Conservation (phyloP, 2,329 filamentous ascomycete species). For the Fusarium mexicanum region DNA sequence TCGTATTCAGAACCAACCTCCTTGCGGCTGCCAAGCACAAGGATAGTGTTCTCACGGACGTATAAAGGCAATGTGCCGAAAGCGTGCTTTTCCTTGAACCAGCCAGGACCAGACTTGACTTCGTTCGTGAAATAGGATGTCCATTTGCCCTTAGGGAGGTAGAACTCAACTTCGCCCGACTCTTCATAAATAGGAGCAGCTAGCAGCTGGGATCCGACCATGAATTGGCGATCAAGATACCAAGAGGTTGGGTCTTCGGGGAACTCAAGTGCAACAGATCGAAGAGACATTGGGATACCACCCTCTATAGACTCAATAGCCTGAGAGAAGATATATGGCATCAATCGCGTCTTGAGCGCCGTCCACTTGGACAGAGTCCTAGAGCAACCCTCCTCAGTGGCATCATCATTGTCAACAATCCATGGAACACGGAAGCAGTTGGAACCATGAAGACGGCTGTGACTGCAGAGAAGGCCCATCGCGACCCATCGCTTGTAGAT, state of each 20-base stretch:
- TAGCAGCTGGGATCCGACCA: conserved; percentile 73
- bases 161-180: conserved; percentile 71
- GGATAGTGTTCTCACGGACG: conserved; percentile 62
- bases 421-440: conserved; percentile 79
- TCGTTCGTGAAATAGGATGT: conserved; percentile 60
- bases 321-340: conserved; percentile 63
- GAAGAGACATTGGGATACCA: conserved; percentile 69
- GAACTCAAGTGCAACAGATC: conserved; percentile 76
- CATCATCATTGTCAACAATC: conserved; percentile 73
- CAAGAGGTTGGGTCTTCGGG: conserved; percentile 75
- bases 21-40: conserved; percentile 56
- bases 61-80: conserved; percentile 69
- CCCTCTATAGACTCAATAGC: conserved; percentile 53
- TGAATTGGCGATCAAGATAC: conserved; percentile 76
- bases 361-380: conserved; percentile 59
- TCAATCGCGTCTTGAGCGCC: conserved; percentile 60
- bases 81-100: conserved; percentile 68
- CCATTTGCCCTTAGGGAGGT: conserved; percentile 63
- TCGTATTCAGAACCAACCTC: conserved; percentile 58
- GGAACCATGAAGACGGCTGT: conserved; percentile 76
- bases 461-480: conserved; percentile 76
- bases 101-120: conserved; percentile 60
- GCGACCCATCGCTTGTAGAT: conserved; percentile 83
- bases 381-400: conserved; percentile 63
- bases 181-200: conserved; percentile 73